Evolutionary conservation across 1,284 basidiomycete genomes (phyloP), one percentile per base, ranked within the genome.

Genomic region (Acaromyces ingoldii): DNA sequence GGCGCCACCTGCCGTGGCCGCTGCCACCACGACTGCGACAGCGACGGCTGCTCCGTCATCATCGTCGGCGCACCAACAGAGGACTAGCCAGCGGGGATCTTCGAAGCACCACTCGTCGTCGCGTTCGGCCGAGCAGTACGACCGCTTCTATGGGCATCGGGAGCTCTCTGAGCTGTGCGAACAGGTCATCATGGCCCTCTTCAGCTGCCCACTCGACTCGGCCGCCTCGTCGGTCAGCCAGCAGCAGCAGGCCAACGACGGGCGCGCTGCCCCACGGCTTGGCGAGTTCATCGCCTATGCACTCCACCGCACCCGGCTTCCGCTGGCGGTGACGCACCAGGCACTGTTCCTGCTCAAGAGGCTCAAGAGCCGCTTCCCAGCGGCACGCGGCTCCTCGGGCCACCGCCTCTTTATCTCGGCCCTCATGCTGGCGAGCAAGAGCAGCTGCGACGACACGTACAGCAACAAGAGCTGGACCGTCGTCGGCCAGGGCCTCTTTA

Each of bases 391-490:
- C 30, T 74, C 71, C 2, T 75, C 73, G 1, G 74, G 74, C 39
- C 74, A 76, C 60, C 68, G 74, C 21, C 65, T 76, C 37, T 76
- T 74, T 52, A 73, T 76, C 53, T 72, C 74, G 5, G 73, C 74
- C 1, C 59, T 74, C 34, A 75, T 76, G 74, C 67, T 76, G 13
- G 71, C 74, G 10, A 65, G 60, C 63, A 76, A 76, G 60, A 67
- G 60, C 58, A 58, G 62, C 49, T 75, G 73, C 54, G 74, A 76
- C 56, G 74, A 76, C 51, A 67, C 69, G 29, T 76, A 75, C 61
- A 67, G 63, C 13, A 76, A 76, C 66, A 74, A 74, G 60, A 67
- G 63, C 53, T 76, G 74, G 74, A 64, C 70, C 47, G 73, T 76
- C 39, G 74, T 75, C 37, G 65, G 72, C 21, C 74, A 76, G 44